These are phyloP conservation scores for Serendipita sp. DNA, from an alignment of 1,284 basidiomycete species.

Conservation along the genomic window DNA sequence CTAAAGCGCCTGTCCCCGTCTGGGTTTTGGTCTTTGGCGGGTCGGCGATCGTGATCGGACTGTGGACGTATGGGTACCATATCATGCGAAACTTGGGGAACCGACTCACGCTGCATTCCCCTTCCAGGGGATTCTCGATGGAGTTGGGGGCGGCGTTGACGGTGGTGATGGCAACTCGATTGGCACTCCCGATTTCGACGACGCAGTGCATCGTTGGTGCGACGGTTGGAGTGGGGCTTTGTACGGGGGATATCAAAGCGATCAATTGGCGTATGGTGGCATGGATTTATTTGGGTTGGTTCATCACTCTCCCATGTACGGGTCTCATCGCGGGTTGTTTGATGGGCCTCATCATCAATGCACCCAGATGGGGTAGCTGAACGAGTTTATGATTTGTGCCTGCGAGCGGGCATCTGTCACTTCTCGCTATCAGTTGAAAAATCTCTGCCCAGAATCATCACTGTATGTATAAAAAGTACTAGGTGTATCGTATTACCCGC, in stretches of 20 bases:
- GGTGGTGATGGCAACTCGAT: slow-evolving; percentile 30
- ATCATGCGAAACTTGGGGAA: slow-evolving; percentile 27
- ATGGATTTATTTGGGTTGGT: slow-evolving; percentile 24
- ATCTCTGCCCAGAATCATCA: no score
- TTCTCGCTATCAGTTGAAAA: no score
- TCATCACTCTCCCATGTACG: slow-evolving; percentile 27
- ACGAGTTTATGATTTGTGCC: no score
- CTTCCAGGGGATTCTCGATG: slow-evolving; percentile 33
- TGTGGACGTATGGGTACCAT: slow-evolving; percentile 24
- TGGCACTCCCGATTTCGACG: slow-evolving; percentile 26
- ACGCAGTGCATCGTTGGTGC: slow-evolving; percentile 31
- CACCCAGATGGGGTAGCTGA: slow-evolving; percentile 20
- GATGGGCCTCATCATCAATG: slow-evolving; percentile 26
- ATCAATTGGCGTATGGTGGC: slow-evolving; percentile 23
- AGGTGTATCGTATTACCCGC: no score
- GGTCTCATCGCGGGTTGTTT: slow-evolving; percentile 24
- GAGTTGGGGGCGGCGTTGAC: slow-evolving; percentile 31
- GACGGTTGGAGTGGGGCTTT: slow-evolving; percentile 29
- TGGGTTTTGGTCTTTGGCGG: slow-evolving; percentile 31
- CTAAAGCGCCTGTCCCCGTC: slow-evolving; percentile 22
- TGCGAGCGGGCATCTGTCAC: no score
- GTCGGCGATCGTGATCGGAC: slow-evolving; percentile 27
- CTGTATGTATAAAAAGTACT: no score
- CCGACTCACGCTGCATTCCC: slow-evolving; percentile 29
- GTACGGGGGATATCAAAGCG: slow-evolving; percentile 24